Evolutionary conservation across 2,329 filamentous ascomycete species (phyloP).

Genomic region (Plectosphaerella sp.): DNA sequence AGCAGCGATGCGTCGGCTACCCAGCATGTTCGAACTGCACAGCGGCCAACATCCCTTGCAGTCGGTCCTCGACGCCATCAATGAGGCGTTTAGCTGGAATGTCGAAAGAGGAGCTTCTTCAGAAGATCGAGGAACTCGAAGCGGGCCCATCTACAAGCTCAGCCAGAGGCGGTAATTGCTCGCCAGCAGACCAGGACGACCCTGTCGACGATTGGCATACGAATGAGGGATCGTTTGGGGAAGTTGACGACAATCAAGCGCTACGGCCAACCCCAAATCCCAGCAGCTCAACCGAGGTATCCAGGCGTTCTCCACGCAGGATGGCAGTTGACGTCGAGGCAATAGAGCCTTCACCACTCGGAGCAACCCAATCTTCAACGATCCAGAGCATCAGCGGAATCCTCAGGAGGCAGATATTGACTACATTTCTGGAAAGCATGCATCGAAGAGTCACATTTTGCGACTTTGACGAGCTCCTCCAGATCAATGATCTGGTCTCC

Average conservation of each 20-base stretch:
- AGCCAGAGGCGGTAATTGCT: too few relatives aligned
- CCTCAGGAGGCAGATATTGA: neutral
- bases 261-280: too few relatives aligned
- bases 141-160: neutral
- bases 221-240: neutral
- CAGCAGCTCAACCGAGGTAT: too few relatives aligned
- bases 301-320: too few relatives aligned
- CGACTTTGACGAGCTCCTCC: neutral
- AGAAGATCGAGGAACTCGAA: neutral
- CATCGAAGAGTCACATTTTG: neutral
- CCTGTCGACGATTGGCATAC: neutral
- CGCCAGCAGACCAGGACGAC: neutral
- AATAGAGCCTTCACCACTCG: too few relatives aligned
- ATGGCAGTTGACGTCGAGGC: too few relatives aligned
- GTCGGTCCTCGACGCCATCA: neutral
- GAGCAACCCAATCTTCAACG: too few relatives aligned
- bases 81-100: neutral
- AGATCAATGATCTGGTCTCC: neutral
- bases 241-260: too few relatives aligned
- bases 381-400: neutral
- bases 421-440: neutral
- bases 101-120: neutral
- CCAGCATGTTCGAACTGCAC: slow-evolving; percentile 2
- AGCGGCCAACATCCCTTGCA: slow-evolving; percentile 1
- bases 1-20: slow-evolving; percentile 4